phyloP scores from a whole-genome alignment of 164 flowering plant species.

The Piper betle region DNA sequence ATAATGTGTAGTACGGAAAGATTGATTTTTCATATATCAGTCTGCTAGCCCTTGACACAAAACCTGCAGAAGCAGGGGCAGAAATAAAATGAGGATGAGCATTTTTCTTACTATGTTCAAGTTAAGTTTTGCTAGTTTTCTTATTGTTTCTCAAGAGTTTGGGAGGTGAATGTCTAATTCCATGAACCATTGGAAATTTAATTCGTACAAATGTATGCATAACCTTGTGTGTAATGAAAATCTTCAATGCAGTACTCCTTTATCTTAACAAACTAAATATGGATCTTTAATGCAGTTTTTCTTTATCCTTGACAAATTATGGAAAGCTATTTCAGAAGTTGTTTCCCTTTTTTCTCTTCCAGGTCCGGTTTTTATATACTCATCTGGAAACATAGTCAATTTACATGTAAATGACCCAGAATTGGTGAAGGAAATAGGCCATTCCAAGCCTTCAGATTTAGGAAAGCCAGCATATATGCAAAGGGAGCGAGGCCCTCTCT shows the following conservation, averaged over 20 bases:
- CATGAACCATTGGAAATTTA: too few species aligned
- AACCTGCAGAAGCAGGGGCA: too few species aligned
- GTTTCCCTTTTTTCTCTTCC: neutral
- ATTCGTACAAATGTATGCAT: too few species aligned
- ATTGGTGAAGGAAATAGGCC: constrained; percentile 25
- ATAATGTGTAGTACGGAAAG: too few species aligned
- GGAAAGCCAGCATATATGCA: constrained; percentile 26
- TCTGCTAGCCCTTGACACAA: too few species aligned
- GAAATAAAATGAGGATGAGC: too few species aligned
- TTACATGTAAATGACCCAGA: constrained; percentile 18
- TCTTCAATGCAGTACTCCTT: neutral
- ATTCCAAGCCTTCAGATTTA: constrained; percentile 18
- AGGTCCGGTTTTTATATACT: neutral
- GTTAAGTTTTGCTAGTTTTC: too few species aligned
- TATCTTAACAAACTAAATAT: neutral
- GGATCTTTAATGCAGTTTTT: too few species aligned
- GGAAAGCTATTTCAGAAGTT: neutral
- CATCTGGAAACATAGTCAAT: constrained; percentile 1
- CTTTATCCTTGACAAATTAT: neutral
- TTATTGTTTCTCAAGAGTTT: too few species aligned
- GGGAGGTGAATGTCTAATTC: too few species aligned
- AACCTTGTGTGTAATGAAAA: neutral
- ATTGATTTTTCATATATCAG: too few species aligned
- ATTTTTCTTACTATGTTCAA: too few species aligned
- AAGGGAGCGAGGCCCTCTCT: constrained; percentile 16